A percentile compares a stretch with the other conserved stretches of the same genome.
Conservation (phyloP, 2,329 filamentous ascomycete genomes). For the Fragosphaeria purpurea region DNA sequence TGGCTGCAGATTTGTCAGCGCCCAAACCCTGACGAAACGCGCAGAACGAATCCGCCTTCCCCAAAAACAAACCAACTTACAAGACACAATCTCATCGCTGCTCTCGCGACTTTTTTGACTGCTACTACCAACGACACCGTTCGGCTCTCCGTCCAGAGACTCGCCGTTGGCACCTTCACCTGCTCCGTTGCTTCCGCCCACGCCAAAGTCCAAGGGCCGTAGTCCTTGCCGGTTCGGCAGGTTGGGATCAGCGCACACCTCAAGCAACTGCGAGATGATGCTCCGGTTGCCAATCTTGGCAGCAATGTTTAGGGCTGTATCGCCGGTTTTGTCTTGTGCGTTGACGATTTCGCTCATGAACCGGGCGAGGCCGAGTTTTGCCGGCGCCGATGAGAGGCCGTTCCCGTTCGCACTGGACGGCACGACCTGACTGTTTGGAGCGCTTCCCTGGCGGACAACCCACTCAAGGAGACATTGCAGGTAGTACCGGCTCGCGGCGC, state of each 20-base stretch:
- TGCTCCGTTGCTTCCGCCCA: constrained; percentile 53
- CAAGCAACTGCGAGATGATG: constrained; percentile 91
- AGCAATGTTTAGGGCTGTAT: constrained; percentile 89
- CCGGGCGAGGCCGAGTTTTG: constrained; percentile 73
- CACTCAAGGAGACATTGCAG: constrained; percentile 90
- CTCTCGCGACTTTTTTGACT: constrained; percentile 57
- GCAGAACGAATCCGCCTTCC: too few species aligned
- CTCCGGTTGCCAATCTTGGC: constrained; percentile 86
- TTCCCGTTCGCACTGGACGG: constrained; percentile 12
- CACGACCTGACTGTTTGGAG: constrained; percentile 30
- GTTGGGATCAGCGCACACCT: constrained; percentile 88
- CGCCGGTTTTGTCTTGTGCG: constrained; percentile 83
- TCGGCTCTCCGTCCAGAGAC: constrained; percentile 31
- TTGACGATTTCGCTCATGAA: constrained; percentile 99
- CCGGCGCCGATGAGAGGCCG: constrained; percentile 25
- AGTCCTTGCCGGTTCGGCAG: constrained; percentile 86
- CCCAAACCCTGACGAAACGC: neutral
- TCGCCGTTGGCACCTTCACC: constrained; percentile 35
- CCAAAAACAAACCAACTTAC: constrained; percentile 40
- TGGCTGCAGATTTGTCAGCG: constrained; percentile 44
- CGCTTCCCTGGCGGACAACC: constrained; percentile 69
- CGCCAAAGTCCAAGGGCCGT: constrained; percentile 86
- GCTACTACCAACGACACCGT: constrained; percentile 28
- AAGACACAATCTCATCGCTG: constrained; percentile 67
- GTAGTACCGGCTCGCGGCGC: constrained; percentile 88